These are phyloP conservation scores for Oenanthe sinensis DNA, from an alignment of 129 eudicot species.

Conservation along the genomic window DNA sequence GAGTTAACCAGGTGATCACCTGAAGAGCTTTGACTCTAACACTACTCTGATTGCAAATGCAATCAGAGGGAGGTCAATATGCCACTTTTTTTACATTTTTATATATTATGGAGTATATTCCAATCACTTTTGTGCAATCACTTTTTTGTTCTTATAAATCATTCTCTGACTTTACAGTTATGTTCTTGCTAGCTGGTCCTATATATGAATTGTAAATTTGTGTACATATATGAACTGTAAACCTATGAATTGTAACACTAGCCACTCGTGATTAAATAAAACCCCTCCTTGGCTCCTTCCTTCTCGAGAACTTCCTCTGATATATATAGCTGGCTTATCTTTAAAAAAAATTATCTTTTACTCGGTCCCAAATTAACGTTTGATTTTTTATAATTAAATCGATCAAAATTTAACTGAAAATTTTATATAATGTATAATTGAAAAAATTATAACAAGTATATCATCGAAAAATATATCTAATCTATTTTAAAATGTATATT, in stretches of 20 bases:
- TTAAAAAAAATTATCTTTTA: no score
- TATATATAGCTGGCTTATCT: no score
- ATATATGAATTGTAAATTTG: not conserved
- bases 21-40: conserved; percentile 17
- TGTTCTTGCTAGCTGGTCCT: conserved; percentile 14
- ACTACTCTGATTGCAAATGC: not conserved
- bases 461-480: no score
- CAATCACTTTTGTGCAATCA: no score
- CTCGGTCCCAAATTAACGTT: no score
- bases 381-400: no score
- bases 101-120: no score
- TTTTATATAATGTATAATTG: no score
- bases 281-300: not conserved
- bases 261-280: not conserved
- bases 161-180: conserved; percentile 34
- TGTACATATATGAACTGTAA: not conserved
- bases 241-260: not conserved
- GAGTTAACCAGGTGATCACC: conserved; percentile 4
- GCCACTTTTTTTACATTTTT: not conserved
- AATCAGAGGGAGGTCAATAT: not conserved
- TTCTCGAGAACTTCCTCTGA: no score
- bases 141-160: conserved; percentile 18
- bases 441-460: no score
- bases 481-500: no score
- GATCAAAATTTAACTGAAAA: no score